Evolutionary conservation across 225 moss, liverwort and hornwort genomes (phyloP).

Genomic region (Rhytidiadelphus loreus): DNA sequence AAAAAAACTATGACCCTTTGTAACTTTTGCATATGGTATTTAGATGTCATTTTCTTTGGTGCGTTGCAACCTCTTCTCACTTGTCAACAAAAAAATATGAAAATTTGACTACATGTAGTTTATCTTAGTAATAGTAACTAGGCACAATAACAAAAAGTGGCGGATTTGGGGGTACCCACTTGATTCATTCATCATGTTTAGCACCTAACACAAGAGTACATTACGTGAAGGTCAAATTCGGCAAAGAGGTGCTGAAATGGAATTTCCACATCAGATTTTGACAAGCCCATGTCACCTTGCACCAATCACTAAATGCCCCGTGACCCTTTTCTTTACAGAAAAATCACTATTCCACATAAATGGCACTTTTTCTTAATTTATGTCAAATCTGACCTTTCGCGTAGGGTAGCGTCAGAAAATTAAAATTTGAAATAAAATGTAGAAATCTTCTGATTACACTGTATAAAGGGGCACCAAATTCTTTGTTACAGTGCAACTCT

Average conservation of each 20-base stretch:
- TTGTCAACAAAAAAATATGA: not conserved
- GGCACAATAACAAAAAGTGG: accelerated
- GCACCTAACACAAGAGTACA: accelerated
- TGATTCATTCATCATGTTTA: not conserved
- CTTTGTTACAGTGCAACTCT: not conserved
- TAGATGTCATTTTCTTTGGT: accelerated
- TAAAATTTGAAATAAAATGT: too few species aligned
- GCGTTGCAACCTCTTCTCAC: not conserved
- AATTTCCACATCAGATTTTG: not conserved
- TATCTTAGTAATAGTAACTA: not conserved
- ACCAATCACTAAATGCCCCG: not conserved
- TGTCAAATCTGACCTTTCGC: not conserved
- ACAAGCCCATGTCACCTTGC: not conserved
- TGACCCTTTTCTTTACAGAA: not conserved
- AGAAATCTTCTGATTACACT: not conserved
- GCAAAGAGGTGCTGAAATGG: accelerated
- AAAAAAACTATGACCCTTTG: not conserved
- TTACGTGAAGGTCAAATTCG: not conserved
- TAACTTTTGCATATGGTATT: not conserved
- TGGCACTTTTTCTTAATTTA: too few species aligned
- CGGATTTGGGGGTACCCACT: accelerated
- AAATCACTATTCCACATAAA: too few species aligned
- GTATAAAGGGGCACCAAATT: not conserved
- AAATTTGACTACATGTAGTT: not conserved
- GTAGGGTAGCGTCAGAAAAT: too few species aligned